These are phyloP conservation scores for Russula dissimulans DNA, from an alignment of 768 basidiomycete genomes.

Conservation along the genomic window DNA sequence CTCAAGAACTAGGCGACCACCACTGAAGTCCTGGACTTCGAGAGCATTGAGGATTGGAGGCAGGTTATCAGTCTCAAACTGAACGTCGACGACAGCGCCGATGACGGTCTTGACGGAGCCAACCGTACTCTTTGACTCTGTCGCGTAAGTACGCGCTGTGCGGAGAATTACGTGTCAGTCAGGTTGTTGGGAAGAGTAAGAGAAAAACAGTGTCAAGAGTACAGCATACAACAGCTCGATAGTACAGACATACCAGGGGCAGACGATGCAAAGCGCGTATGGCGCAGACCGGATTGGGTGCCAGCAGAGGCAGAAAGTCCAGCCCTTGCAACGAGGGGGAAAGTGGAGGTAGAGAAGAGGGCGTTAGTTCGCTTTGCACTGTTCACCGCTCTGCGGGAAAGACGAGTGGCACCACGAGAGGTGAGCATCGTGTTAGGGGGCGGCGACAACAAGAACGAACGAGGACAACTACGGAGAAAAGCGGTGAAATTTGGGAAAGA, in stretches of 20 bases:
- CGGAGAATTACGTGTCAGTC: conserved; percentile 22
- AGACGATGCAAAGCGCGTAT: conserved; percentile 38
- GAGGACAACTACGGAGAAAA: conserved; percentile 18
- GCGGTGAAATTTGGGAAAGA: conserved; percentile 13
- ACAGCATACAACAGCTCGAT: neutral
- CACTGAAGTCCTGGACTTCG: conserved; percentile 89
- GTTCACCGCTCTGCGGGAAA: conserved; percentile 76
- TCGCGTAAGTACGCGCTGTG: conserved; percentile 82
- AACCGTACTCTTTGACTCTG: conserved; percentile 64
- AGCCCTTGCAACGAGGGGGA: conserved; percentile 44
- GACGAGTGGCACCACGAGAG: conserved; percentile 77
- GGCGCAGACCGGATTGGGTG: conserved; percentile 40
- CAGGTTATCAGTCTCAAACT: conserved; percentile 90
- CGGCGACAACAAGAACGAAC: conserved; percentile 18
- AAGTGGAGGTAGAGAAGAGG: conserved; percentile 65
- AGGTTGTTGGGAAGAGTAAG: conserved; percentile 14
- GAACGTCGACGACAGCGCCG: conserved; percentile 99
- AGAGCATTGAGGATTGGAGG: conserved; percentile 98
- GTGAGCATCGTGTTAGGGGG: conserved; percentile 63
- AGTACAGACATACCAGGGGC: conserved; percentile 41
- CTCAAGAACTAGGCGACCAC: conserved; percentile 97
- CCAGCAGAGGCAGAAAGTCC: conserved; percentile 38
- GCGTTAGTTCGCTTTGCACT: conserved; percentile 66
- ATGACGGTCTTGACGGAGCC: conserved; percentile 97
- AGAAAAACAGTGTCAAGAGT: neutral